These are phyloP conservation scores for Durio zibethinus DNA, from an alignment of 345 rosid species.

Conservation along the genomic window DNA sequence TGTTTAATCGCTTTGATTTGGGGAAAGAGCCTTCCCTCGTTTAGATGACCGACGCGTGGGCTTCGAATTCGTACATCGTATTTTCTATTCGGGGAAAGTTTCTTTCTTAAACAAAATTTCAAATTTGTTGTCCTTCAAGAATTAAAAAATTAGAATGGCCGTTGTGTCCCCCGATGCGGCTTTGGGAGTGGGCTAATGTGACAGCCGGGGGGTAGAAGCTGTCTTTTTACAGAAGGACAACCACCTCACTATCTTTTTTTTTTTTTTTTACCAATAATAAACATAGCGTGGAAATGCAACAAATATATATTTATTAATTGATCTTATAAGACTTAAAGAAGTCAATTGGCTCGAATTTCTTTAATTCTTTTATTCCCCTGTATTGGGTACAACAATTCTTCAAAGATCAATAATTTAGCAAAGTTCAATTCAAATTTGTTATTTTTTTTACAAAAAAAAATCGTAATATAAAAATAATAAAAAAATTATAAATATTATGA, in stretches of 20 bases:
- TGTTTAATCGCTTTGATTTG: background rate
- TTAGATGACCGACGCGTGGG: conserved; percentile 24
- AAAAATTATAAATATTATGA: too few species aligned
- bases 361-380: background rate
- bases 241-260: background rate
- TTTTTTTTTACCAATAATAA: background rate
- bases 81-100: background rate
- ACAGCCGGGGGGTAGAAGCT: background rate
- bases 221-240: background rate
- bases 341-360: background rate
- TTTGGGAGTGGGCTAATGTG: background rate
- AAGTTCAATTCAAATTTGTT: background rate
- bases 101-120: background rate
- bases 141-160: background rate
- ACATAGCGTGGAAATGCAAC: background rate
- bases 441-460: too few species aligned
- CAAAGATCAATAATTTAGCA: background rate
- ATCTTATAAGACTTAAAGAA: background rate
- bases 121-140: background rate
- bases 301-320: too few species aligned
- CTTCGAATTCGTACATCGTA: background rate
- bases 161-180: background rate
- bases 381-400: background rate
- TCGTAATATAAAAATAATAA: too few species aligned
- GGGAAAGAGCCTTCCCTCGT: conserved; percentile 14